phyloP scores from a whole-genome alignment of 306 rosid genomes.

The Amphicarpaea edgeworthii region DNA sequence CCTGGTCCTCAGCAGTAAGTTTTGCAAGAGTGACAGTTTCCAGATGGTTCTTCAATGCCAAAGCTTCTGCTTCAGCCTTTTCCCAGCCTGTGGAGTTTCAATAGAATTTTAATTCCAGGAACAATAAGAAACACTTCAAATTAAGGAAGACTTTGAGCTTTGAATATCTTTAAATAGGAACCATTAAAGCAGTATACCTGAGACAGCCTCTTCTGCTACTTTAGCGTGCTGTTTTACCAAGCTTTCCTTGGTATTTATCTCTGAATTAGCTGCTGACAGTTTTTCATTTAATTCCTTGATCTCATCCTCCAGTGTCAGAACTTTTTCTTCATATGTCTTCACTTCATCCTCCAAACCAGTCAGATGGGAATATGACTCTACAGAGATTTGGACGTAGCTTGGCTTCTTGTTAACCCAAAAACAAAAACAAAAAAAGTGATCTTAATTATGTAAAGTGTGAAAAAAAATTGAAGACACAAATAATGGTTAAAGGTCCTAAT shows the following conservation, averaged over 20 bases:
- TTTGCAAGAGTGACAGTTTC: conserved; percentile 89
- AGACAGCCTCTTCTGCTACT: conserved; percentile 99
- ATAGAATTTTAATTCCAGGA: conserved; percentile 31
- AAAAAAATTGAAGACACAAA: not conserved
- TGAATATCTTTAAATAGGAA: conserved; percentile 4
- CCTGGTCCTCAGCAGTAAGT: conserved; percentile 95
- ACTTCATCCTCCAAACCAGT: conserved; percentile 89
- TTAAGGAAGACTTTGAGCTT: conserved; percentile 16
- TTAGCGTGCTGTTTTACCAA: conserved; percentile 94
- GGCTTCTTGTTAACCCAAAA: conserved; percentile 67
- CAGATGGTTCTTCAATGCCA: conserved; percentile 84
- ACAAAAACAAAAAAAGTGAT: not conserved
- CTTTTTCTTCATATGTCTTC: conserved; percentile 76
- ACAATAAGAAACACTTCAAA: conserved; percentile 23
- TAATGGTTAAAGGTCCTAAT: not conserved
- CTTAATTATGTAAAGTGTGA: not conserved
- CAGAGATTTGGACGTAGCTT: conserved; percentile 88
- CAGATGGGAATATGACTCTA: conserved; percentile 92
- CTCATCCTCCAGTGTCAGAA: conserved; percentile 76
- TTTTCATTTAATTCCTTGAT: conserved; percentile 73
- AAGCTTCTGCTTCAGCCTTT: conserved; percentile 99
- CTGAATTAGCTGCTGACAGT: conserved; percentile 76
- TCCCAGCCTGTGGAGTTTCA: conserved; percentile 86
- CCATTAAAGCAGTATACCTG: conserved; percentile 64
- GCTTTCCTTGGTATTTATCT: conserved; percentile 84